Evolutionary conservation across 2,329 filamentous ascomycete species (phyloP).

Genomic region (Fusarium circinatum): DNA sequence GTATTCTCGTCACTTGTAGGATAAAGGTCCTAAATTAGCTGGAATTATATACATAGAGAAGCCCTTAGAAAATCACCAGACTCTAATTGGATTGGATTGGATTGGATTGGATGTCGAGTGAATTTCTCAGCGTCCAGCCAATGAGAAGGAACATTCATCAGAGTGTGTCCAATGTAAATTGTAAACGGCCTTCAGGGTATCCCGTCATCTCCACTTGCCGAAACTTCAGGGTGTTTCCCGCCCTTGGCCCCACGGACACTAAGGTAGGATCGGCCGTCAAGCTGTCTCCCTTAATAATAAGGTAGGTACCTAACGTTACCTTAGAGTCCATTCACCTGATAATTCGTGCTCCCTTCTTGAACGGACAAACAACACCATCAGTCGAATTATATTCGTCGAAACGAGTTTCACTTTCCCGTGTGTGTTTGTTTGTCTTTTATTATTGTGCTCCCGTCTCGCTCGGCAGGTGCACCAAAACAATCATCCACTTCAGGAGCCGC

Average conservation of each 20-base stretch:
- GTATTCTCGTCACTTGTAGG: neutral
- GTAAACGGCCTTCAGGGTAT: conserved; percentile 9
- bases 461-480: conserved; percentile 10
- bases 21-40: neutral
- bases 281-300: conserved; percentile 20
- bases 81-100: neutral
- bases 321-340: neutral
- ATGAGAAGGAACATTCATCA: neutral
- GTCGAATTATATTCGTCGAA: neutral
- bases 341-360: neutral
- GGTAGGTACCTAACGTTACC: neutral
- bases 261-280: neutral
- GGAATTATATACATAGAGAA: neutral
- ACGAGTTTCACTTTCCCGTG: conserved; percentile 26
- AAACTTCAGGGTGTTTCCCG: conserved; percentile 9
- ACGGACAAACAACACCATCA: neutral
- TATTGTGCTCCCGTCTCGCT: conserved; percentile 16
- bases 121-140: conserved; percentile 6
- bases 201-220: conserved; percentile 24
- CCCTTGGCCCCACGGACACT: neutral
- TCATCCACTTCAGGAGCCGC: conserved; percentile 5
- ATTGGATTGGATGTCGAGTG: neutral
- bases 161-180: neutral
- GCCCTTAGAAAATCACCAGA: conserved; percentile 12
- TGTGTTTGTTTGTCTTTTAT: conserved; percentile 9